Evolutionary conservation across 768 basidiomycete species (phyloP).

Genomic region (Boletus barrowsii): DNA sequence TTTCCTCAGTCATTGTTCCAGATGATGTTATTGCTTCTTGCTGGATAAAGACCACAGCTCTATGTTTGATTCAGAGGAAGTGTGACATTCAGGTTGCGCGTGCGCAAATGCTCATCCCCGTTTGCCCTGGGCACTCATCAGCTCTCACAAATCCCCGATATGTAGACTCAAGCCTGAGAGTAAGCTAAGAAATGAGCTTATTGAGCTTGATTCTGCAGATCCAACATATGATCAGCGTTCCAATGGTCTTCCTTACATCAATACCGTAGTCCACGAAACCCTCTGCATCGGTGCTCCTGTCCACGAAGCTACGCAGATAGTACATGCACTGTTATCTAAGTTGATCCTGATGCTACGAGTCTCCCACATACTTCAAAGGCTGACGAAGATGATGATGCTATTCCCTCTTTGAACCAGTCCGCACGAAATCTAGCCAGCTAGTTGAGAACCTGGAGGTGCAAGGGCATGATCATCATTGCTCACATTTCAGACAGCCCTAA

Average conservation of each 20-base stretch:
- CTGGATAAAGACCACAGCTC: no score
- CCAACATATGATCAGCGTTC: constrained; percentile 54
- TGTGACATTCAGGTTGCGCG: no score
- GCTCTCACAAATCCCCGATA: constrained; percentile 42
- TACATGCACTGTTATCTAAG: background rate
- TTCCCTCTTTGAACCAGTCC: constrained; percentile 49
- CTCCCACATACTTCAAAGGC: constrained; percentile 31
- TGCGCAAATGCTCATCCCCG: no score
- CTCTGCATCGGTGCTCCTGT: constrained; percentile 45
- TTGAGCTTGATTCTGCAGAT: constrained; percentile 38
- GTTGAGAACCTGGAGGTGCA: constrained; percentile 42
- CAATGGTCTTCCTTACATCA: constrained; percentile 51
- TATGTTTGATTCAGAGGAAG: no score
- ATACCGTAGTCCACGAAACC: constrained; percentile 46
- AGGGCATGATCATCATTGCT: constrained; percentile 50
- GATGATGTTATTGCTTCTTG: constrained; percentile 21
- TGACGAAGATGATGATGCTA: constrained; percentile 52
- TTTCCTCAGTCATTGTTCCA: background rate
- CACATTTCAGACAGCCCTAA: constrained; percentile 49
- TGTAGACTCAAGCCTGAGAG: constrained; percentile 37
- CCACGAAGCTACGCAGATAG: constrained; percentile 13
- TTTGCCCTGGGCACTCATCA: constrained; percentile 56
- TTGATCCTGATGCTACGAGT: no score
- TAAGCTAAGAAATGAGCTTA: constrained; percentile 49
- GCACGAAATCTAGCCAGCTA: constrained; percentile 39